Percentiles rank a stretch among this genome's conserved stretches.
Evolutionary conservation across 768 basidiomycete species (phyloP).

Genomic region (Nidularia pulvinata): DNA sequence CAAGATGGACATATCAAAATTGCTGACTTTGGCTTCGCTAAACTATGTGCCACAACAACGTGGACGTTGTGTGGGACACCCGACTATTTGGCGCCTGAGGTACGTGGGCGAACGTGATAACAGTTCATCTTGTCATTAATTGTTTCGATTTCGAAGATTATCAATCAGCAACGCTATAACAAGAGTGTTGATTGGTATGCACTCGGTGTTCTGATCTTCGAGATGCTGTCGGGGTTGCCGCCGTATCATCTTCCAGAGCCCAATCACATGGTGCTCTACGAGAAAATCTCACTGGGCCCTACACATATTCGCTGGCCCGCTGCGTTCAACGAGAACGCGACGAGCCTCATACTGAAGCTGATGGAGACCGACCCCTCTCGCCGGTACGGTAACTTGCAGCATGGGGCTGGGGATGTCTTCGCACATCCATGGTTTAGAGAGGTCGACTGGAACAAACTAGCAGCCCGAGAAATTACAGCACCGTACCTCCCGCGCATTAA

Average conservation of each 20-base stretch:
- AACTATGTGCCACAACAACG: conserved; percentile 81
- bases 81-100: conserved; percentile 97
- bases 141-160: conserved; percentile 49
- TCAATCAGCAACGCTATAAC: conserved; percentile 84
- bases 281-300: conserved; percentile 84
- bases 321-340: conserved; percentile 71
- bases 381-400: conserved; percentile 86
- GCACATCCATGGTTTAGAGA: conserved; percentile 93
- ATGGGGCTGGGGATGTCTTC: conserved; percentile 92
- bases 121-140: neutral
- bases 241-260: conserved; percentile 91
- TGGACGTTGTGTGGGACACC: conserved; percentile 97
- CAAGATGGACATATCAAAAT: conserved; percentile 97
- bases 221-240: conserved; percentile 96
- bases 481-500: conserved; percentile 93
- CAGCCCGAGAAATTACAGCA: conserved; percentile 85
- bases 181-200: conserved; percentile 99
- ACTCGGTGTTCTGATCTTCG: conserved; percentile 94
- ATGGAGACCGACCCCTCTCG: conserved; percentile 89
- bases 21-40: conserved; percentile 97
- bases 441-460: conserved; percentile 87
- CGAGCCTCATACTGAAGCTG: conserved; percentile 87
- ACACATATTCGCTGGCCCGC: conserved; percentile 77
- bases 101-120: conserved; percentile 18
- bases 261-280: conserved; percentile 88